These are phyloP conservation scores for Fusarium sp. DNA, from an alignment of 2,329 filamentous ascomycete genomes.

Conservation along the genomic window DNA sequence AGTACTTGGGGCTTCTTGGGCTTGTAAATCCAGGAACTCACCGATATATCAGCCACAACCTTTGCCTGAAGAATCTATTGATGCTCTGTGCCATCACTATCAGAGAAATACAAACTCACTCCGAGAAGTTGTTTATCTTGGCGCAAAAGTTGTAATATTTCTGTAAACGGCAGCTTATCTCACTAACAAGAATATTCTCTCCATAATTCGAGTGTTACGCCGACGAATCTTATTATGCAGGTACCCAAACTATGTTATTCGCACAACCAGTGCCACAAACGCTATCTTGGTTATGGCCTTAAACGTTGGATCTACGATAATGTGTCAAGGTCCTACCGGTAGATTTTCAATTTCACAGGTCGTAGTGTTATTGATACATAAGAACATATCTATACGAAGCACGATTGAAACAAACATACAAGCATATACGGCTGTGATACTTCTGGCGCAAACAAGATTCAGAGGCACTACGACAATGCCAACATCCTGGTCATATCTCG, in stretches of 20 bases:
- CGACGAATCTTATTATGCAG: conserved; percentile 15
- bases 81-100: background rate
- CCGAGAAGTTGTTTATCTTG: background rate
- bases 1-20: background rate
- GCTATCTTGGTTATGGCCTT: background rate
- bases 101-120: too few relatives aligned
- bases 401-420: too few relatives aligned
- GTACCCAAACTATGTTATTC: conserved; percentile 15
- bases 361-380: too few relatives aligned
- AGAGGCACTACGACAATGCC: background rate
- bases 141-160: background rate
- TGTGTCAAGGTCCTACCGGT: background rate
- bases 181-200: background rate
- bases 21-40: background rate
- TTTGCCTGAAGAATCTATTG: background rate
- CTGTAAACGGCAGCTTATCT: background rate
- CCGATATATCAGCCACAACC: background rate
- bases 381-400: too few relatives aligned
- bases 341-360: too few relatives aligned
- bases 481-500: background rate
- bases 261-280: conserved; percentile 1
- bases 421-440: too few relatives aligned
- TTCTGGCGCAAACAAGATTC: too few relatives aligned
- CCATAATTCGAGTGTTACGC: conserved; percentile 1
- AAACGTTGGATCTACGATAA: background rate